Evolutionary conservation across 345 rosid species (phyloP).

Genomic region (Lepidium aucheri): DNA sequence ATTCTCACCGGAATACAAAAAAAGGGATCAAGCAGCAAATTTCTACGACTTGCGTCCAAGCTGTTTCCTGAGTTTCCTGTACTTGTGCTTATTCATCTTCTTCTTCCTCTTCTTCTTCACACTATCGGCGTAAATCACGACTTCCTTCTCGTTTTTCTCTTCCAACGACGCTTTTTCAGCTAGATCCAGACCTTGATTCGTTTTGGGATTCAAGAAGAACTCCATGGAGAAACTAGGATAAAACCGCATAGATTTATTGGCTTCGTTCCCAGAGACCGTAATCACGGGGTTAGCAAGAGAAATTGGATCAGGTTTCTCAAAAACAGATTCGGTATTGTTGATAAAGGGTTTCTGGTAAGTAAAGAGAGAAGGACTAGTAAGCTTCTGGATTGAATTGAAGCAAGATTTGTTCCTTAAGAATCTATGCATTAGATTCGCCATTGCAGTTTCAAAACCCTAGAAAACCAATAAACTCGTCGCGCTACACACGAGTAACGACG

Average conservation of each 20-base stretch:
- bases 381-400: conserved; percentile 13
- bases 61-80: conserved; percentile 68
- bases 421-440: conserved; percentile 34
- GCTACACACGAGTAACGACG: not conserved
- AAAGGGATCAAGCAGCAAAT: not conserved
- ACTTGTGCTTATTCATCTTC: conserved; percentile 97
- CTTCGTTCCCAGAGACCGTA: not conserved
- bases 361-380: conserved; percentile 6
- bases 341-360: conserved; percentile 3
- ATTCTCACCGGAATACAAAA: conserved; percentile 15
- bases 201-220: conserved; percentile 13
- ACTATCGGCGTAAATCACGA: conserved; percentile 58
- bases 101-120: conserved; percentile 98
- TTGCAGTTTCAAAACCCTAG: conserved; percentile 5
- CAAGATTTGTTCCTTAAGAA: conserved; percentile 25
- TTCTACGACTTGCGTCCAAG: conserved; percentile 45
- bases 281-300: conserved; percentile 1
- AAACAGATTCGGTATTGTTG: not conserved
- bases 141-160: not conserved
- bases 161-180: conserved; percentile 8
- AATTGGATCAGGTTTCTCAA: conserved; percentile 17
- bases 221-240: conserved; percentile 42
- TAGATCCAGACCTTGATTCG: conserved; percentile 6
- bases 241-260: conserved; percentile 1
- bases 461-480: not conserved